A percentile compares a stretch with the other conserved stretches of the same genome.
Evolutionary conservation across 768 basidiomycete genomes (phyloP).

Genomic region (Tylopilus balloui): DNA sequence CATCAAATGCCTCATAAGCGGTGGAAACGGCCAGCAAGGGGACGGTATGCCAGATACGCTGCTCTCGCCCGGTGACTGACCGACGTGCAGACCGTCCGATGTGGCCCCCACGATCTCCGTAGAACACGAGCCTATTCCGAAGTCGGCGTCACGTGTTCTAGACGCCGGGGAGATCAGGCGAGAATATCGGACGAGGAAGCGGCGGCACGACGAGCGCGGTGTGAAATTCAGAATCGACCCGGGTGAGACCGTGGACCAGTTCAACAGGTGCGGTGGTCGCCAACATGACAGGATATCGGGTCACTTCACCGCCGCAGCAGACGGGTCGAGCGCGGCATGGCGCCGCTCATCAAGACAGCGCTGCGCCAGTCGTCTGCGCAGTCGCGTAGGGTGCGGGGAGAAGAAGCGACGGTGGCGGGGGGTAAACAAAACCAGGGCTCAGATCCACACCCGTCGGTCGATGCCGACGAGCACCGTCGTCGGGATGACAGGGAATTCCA

Average conservation of each 20-base stretch:
- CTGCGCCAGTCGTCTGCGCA: slow-evolving; percentile 53
- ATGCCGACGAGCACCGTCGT: slow-evolving; percentile 12
- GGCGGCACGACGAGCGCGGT: slow-evolving; percentile 25
- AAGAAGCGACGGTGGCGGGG: slow-evolving; percentile 18
- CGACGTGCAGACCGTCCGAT: slow-evolving; percentile 43
- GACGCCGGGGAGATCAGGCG: slow-evolving; percentile 57
- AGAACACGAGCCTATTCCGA: slow-evolving; percentile 62
- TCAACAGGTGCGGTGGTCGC: slow-evolving; percentile 54
- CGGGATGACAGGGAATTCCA: slow-evolving; percentile 45
- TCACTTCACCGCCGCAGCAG: slow-evolving; percentile 34
- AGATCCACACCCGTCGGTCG: slow-evolving; percentile 13
- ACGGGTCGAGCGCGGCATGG: slow-evolving; percentile 70
- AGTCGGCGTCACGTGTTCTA: slow-evolving; percentile 59
- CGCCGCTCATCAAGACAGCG: slow-evolving; percentile 57
- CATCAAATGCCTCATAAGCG: slow-evolving; percentile 62
- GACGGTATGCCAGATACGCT: slow-evolving; percentile 36
- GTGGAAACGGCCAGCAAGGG: slow-evolving; percentile 49
- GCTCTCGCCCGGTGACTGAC: background rate
- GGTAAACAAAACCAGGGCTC: slow-evolving; percentile 6
- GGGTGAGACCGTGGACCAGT: slow-evolving; percentile 71
- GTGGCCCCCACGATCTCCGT: slow-evolving; percentile 43
- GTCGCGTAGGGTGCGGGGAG: slow-evolving; percentile 42
- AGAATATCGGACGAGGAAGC: slow-evolving; percentile 49
- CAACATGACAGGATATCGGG: no score
- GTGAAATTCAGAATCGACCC: slow-evolving; percentile 42